Evolutionary conservation across 345 rosid species (phyloP).

Genomic region (Citrus hindsii): DNA sequence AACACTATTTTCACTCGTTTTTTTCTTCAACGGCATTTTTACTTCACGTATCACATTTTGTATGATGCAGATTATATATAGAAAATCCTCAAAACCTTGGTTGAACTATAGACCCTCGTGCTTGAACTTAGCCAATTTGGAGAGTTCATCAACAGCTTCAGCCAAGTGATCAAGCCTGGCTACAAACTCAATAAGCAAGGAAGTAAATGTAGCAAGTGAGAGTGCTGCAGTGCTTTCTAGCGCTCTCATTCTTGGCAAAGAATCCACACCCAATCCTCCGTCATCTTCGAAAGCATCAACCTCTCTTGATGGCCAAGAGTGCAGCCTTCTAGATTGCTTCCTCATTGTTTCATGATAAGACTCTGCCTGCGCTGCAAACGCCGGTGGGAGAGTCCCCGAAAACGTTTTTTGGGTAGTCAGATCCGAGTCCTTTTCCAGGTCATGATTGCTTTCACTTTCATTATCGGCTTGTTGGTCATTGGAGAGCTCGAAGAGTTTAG

Average conservation of each 20-base stretch:
- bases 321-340: conserved; percentile 49
- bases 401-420: neutral
- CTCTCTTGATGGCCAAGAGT: conserved; percentile 63
- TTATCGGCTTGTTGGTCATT: conserved; percentile 1
- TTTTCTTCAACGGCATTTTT: neutral
- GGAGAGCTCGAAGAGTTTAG: conserved; percentile 18
- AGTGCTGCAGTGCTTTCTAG: conserved; percentile 58
- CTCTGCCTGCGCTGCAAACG: conserved; percentile 16
- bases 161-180: conserved; percentile 64
- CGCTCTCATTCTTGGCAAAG: conserved; percentile 45
- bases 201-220: conserved; percentile 56
- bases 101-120: conserved; percentile 20
- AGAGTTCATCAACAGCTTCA: conserved; percentile 55
- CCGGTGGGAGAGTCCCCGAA: conserved; percentile 6
- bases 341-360: conserved; percentile 55
- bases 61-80: neutral
- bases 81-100: neutral
- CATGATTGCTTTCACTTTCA: conserved; percentile 16
- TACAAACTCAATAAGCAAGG: conserved; percentile 60
- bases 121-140: conserved; percentile 54
- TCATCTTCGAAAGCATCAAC: conserved; percentile 55
- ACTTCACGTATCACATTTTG: neutral
- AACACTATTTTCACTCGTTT: neutral
- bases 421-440: neutral
- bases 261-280: conserved; percentile 23